A percentile compares a stretch with the other conserved stretches of the same genome.
These are phyloP conservation scores for Suhomyces anneliseae DNA, from an alignment of 1,139 yeast species.

Conservation along the genomic window DNA sequence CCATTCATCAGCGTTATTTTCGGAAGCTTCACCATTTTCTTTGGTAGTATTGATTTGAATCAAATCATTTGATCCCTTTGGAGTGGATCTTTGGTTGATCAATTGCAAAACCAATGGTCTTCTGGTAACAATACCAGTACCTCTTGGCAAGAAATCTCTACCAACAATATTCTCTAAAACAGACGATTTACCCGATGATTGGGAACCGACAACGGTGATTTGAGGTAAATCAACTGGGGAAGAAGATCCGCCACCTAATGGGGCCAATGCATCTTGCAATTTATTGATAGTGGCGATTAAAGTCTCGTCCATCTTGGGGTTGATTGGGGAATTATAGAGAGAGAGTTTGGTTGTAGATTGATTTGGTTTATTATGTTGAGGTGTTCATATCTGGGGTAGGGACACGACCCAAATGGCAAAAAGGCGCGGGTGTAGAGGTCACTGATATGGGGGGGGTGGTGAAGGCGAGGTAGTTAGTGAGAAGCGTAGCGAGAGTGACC, in stretches of 20 bases:
- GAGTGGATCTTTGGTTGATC: constrained; percentile 56
- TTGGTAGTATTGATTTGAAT: constrained; percentile 36
- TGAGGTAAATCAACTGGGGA: constrained; percentile 83
- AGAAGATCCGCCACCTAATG: constrained; percentile 82
- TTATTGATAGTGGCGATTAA: constrained; percentile 90
- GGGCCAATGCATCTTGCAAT: constrained; percentile 91
- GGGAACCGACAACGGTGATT: constrained; percentile 77
- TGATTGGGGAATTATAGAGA: background rate
- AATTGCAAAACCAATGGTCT: constrained; percentile 77
- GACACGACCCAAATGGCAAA: constrained; percentile 2
- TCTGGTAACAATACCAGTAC: constrained; percentile 80
- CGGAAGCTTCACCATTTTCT: constrained; percentile 51
- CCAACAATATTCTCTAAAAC: constrained; percentile 79
- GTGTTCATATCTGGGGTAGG: constrained; percentile 3
- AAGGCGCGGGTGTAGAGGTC: background rate
- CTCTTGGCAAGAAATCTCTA: constrained; percentile 74
- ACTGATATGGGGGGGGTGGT: too few relatives aligned
- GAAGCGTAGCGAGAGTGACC: too few relatives aligned
- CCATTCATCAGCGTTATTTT: constrained; percentile 92
- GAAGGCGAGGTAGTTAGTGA: too few relatives aligned
- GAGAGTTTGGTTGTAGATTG: background rate
- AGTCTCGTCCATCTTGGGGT: constrained; percentile 72
- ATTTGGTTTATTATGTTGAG: background rate
- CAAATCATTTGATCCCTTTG: constrained; percentile 27
- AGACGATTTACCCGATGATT: constrained; percentile 77